These are phyloP conservation scores for Xylaria sp. DNA, from an alignment of 2,329 filamentous ascomycete species.

Conservation along the genomic window DNA sequence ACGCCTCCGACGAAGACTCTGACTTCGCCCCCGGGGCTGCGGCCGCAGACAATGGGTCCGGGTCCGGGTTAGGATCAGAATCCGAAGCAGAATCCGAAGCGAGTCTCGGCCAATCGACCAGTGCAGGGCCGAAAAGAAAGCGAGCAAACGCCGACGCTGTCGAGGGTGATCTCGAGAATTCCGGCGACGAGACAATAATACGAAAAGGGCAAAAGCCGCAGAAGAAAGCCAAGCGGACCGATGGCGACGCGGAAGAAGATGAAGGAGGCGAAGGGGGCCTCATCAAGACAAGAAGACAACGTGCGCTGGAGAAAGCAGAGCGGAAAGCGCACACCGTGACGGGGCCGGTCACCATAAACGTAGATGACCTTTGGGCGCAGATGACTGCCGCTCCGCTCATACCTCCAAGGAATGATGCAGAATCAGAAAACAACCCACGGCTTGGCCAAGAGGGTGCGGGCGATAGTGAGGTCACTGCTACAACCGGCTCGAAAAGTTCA, in stretches of 20 bases:
- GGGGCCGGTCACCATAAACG: conserved; percentile 71
- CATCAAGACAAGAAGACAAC: conserved; percentile 75
- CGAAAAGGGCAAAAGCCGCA: conserved; percentile 62
- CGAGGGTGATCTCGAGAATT: conserved; percentile 66
- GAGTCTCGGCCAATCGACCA: conserved; percentile 33
- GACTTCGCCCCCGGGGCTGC: conserved; percentile 70
- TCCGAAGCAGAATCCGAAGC: conserved; percentile 58
- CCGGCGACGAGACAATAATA: conserved; percentile 75
- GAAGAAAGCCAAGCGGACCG: conserved; percentile 53
- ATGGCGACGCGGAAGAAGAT: conserved; percentile 47
- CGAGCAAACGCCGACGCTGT: conserved; percentile 32
- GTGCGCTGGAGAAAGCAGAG: conserved; percentile 69
- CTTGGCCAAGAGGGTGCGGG: conserved; percentile 13
- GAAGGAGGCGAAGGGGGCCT: conserved; percentile 66
- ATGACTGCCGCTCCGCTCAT: conserved; percentile 59
- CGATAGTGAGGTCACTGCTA: conserved; percentile 21
- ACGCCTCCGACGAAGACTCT: conserved; percentile 74
- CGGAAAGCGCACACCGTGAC: conserved; percentile 56
- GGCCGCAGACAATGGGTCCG: conserved; percentile 50
- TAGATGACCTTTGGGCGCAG: conserved; percentile 72
- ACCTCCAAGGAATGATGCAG: conserved; percentile 38
- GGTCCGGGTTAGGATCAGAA: conserved; percentile 61
- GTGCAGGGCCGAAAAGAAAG: conserved; percentile 42
- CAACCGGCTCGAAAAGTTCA: conserved; percentile 10
- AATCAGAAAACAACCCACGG: conserved; percentile 28